Percentiles rank a stretch among this genome's conserved stretches.
Evolutionary conservation across 2,329 filamentous ascomycete genomes (phyloP).

Genomic region (Gaeumannomyces sp.): DNA sequence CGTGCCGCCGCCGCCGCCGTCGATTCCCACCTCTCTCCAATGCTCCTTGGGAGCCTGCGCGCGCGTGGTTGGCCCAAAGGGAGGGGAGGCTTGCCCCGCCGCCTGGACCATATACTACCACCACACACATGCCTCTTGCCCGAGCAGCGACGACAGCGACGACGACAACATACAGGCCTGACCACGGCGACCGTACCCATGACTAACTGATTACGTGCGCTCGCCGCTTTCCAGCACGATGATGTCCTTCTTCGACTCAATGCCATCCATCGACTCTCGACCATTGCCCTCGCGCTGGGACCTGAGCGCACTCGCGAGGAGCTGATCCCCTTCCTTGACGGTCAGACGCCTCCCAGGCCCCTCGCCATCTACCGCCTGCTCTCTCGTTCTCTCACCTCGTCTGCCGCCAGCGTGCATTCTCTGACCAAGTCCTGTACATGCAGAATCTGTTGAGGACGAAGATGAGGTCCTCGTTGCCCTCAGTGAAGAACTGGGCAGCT

Average conservation of each 20-base stretch:
- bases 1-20: constrained; percentile 1
- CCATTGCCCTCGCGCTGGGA: constrained; percentile 92
- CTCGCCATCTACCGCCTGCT: constrained; percentile 13
- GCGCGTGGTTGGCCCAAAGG: background rate
- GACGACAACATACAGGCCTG: background rate
- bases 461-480: constrained; percentile 96
- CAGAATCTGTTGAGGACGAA: constrained; percentile 98
- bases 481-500: constrained; percentile 92
- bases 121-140: background rate
- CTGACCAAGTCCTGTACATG: constrained; percentile 8
- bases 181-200: background rate
- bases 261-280: constrained; percentile 95
- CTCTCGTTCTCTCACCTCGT: background rate
- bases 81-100: background rate
- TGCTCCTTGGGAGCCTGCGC: background rate
- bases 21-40: background rate
- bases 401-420: background rate
- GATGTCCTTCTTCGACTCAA: constrained; percentile 97
- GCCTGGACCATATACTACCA: background rate
- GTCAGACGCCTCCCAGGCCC: constrained; percentile 48
- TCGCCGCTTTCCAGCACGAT: constrained; percentile 65
- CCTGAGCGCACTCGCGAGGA: constrained; percentile 96
- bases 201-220: background rate
- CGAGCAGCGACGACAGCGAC: background rate
- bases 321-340: constrained; percentile 97